Evolutionary conservation across 1,284 basidiomycete genomes (phyloP).

Genomic region (Malassezia restricta): DNA sequence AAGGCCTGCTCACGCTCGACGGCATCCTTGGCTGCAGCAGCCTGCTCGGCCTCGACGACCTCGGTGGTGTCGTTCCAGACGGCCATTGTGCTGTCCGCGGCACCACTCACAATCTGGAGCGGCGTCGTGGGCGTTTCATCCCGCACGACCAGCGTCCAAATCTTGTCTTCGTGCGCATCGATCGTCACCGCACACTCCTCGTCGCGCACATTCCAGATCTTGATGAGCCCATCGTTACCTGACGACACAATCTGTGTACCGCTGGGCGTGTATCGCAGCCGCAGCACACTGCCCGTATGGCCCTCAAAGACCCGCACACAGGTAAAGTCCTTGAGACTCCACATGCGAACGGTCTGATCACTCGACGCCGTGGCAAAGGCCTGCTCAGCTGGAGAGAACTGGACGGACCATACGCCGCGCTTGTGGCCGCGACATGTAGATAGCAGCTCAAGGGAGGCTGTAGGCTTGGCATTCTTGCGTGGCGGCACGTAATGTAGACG

Average conservation of each 20-base stretch:
- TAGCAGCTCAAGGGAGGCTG: constrained; percentile 48
- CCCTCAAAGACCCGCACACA: constrained; percentile 50
- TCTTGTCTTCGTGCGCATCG: constrained; percentile 85
- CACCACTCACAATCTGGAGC: constrained; percentile 62
- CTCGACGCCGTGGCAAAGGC: constrained; percentile 84
- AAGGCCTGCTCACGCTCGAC: constrained; percentile 76
- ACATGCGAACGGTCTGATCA: constrained; percentile 83
- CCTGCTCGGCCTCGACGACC: constrained; percentile 57
- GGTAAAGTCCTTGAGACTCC: constrained; percentile 60
- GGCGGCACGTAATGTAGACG: constrained; percentile 56
- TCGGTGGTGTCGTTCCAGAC: constrained; percentile 89
- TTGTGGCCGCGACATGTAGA: constrained; percentile 92
- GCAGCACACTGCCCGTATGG: constrained; percentile 89
- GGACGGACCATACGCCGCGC: constrained; percentile 87
- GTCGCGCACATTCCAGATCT: constrained; percentile 81
- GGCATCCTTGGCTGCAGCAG: constrained; percentile 18
- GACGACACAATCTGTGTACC: constrained; percentile 78
- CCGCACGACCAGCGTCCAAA: constrained; percentile 75
- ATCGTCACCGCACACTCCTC: constrained; percentile 72
- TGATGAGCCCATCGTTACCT: constrained; percentile 85
- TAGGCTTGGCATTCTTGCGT: constrained; percentile 25
- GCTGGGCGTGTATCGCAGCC: constrained; percentile 72
- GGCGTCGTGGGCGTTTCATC: constrained; percentile 56
- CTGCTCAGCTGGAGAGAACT: constrained; percentile 69
- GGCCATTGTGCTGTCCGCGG: constrained; percentile 81